These are phyloP conservation scores for Pelargonium cotyledonis DNA, from an alignment of 441 rosid genomes.

Conservation along the genomic window DNA sequence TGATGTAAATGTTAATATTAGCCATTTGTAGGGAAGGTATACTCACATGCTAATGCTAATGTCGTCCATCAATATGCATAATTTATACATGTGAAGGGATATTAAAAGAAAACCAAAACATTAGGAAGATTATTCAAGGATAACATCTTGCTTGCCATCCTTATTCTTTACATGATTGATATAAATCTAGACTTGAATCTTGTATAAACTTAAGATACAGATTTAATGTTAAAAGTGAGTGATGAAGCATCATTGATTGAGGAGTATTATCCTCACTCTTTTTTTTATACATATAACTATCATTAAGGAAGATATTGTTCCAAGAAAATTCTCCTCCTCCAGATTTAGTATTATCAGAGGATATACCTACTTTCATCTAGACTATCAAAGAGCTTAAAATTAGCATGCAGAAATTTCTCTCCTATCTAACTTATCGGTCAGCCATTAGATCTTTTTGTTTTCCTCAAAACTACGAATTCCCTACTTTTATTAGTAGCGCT, in stretches of 20 bases:
- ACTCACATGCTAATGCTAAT: too few species aligned
- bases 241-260: background rate
- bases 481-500: background rate
- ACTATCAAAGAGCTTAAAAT: background rate
- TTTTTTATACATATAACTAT: background rate
- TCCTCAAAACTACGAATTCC: background rate
- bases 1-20: too few species aligned
- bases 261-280: background rate
- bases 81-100: too few species aligned
- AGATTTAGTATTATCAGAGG: background rate
- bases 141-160: too few species aligned
- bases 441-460: background rate
- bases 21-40: too few species aligned
- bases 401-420: slow-evolving; percentile 1
- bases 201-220: too few species aligned
- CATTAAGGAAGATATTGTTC: background rate
- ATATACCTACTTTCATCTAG: background rate
- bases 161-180: too few species aligned
- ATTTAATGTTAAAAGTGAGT: too few species aligned
- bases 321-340: background rate
- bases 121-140: too few species aligned
- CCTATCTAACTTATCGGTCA: background rate
- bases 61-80: too few species aligned
- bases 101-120: too few species aligned
- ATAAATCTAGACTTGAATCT: too few species aligned